Percentiles rank a stretch among this genome's conserved stretches.
Evolutionary conservation across 2,329 filamentous ascomycete genomes (phyloP).

Genomic region (Aspergillus spinulosporus): DNA sequence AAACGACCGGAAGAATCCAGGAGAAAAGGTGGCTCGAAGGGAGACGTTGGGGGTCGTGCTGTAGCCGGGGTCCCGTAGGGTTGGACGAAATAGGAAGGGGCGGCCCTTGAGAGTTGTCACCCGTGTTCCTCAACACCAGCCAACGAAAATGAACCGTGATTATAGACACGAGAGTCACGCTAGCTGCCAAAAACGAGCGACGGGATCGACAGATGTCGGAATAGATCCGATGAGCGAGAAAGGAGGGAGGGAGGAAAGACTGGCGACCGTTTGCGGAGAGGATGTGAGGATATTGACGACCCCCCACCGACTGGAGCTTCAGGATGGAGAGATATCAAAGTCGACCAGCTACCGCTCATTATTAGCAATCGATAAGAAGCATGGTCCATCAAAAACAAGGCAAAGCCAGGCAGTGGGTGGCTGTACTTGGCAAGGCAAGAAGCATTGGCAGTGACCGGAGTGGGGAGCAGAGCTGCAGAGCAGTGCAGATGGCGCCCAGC

Average conservation of each 20-base stretch:
- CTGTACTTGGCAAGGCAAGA: conserved; percentile 11
- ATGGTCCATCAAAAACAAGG: conserved; percentile 10
- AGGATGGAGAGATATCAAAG: conserved; percentile 8
- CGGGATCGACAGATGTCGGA: not conserved
- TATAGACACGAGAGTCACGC: not conserved
- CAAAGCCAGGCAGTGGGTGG: not conserved
- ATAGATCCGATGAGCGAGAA: conserved; percentile 4
- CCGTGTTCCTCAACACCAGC: conserved; percentile 4
- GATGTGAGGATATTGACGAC: conserved; percentile 25
- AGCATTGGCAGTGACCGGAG: conserved; percentile 10
- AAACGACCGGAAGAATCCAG: not conserved
- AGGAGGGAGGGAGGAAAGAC: conserved; percentile 8
- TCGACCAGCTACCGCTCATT: conserved; percentile 3
- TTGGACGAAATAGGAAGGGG: conserved; percentile 17
- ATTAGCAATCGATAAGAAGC: conserved; percentile 10
- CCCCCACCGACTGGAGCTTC: conserved; percentile 19
- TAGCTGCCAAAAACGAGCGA: conserved; percentile 6
- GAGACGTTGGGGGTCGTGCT: not conserved
- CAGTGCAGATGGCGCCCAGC: conserved; percentile 9
- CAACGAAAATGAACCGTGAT: conserved; percentile 3
- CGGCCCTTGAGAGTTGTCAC: conserved; percentile 5
- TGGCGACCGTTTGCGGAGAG: conserved; percentile 36
- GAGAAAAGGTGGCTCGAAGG: not conserved
- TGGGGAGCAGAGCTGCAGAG: conserved; percentile 10
- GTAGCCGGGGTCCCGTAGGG: not conserved